A percentile compares a stretch with the other conserved stretches of the same genome.
These are phyloP conservation scores for Tubosaeta sp. DNA, from an alignment of 768 basidiomycete species.

Conservation along the genomic window DNA sequence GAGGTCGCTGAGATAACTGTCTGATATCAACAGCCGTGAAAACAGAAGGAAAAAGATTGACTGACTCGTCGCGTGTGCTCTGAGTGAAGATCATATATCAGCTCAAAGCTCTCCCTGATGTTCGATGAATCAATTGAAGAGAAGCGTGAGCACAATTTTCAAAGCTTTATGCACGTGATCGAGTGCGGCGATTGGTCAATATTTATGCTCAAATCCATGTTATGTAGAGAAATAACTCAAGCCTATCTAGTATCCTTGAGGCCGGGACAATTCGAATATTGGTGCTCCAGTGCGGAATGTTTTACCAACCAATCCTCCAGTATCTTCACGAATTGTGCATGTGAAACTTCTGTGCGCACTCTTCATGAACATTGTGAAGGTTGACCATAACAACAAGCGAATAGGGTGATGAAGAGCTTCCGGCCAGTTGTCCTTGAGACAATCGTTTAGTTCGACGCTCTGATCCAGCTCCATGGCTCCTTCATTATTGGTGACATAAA, in stretches of 20 bases:
- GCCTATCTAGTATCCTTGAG: too few relatives aligned
- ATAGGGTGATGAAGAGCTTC: neutral
- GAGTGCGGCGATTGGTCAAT: too few relatives aligned
- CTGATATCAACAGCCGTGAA: neutral
- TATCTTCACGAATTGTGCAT: neutral
- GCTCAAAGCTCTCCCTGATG: slow-evolving; percentile 13
- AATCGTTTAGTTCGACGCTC: neutral
- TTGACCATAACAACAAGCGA: neutral
- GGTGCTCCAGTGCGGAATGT: neutral
- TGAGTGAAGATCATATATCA: slow-evolving; percentile 32
- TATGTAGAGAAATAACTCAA: too few relatives aligned
- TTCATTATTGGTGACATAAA: fast-evolving
- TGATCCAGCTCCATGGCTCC: neutral
- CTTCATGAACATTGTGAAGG: neutral
- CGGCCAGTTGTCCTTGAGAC: slow-evolving; percentile 1
- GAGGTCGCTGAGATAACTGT: slow-evolving; percentile 30
- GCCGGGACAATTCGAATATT: too few relatives aligned
- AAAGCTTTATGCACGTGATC: neutral
- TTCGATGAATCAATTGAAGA: neutral
- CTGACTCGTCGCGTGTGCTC: slow-evolving; percentile 33
- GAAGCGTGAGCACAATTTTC: neutral
- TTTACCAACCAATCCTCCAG: too few relatives aligned
- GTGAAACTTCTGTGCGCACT: neutral
- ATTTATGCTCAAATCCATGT: too few relatives aligned
- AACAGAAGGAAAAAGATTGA: neutral